Percentiles rank a stretch among this genome's conserved stretches.
These are phyloP conservation scores for Ustilago tritici DNA, from an alignment of 1,284 basidiomycete genomes.

Conservation along the genomic window DNA sequence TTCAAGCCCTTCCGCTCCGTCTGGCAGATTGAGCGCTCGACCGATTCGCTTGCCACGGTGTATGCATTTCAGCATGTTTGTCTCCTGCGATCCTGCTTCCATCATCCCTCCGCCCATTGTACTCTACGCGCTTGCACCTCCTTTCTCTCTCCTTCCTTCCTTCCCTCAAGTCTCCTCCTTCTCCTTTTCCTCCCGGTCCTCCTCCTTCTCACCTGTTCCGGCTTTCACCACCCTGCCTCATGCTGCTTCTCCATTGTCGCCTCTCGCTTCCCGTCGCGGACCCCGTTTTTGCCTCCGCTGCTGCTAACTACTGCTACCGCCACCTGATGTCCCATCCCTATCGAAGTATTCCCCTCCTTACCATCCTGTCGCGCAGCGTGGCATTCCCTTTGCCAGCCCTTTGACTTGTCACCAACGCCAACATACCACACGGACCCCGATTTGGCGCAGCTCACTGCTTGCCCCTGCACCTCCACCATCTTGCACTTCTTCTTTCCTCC, in stretches of 20 bases:
- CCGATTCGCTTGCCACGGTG: slow-evolving; percentile 4
- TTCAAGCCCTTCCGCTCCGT: neutral
- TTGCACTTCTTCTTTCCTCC: neutral
- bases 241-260: slow-evolving; percentile 9
- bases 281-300: neutral
- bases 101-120: neutral
- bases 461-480: slow-evolving; percentile 10
- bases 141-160: neutral
- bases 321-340: neutral
- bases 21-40: neutral
- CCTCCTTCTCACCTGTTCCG: neutral
- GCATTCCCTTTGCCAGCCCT: neutral
- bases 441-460: slow-evolving; percentile 1
- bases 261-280: slow-evolving; percentile 1
- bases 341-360: neutral
- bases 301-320: neutral
- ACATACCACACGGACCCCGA: slow-evolving; percentile 13
- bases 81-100: slow-evolving; percentile 13
- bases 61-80: slow-evolving; percentile 13
- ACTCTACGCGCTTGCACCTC: slow-evolving; percentile 11
- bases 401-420: neutral
- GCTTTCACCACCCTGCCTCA: neutral
- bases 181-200: neutral
- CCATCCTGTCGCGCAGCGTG: neutral
- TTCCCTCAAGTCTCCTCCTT: neutral